These are phyloP conservation scores for Parachaetomium inaequale DNA, from an alignment of 495 filamentous ascomycete genomes.

Conservation along the genomic window DNA sequence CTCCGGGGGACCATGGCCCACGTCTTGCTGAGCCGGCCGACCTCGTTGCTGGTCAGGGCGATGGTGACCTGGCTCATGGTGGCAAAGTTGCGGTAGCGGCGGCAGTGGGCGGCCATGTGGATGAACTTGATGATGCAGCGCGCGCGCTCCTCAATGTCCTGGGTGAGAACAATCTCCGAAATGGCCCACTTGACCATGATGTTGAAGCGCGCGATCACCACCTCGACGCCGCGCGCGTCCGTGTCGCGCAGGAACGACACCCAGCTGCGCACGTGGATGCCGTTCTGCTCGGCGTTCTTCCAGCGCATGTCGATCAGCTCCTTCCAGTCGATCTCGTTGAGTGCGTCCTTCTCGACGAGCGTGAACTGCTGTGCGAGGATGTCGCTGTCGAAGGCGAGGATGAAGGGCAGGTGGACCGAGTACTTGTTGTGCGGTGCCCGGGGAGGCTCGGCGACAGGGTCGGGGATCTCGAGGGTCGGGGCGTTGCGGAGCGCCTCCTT, in stretches of 20 bases:
- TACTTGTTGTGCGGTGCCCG: slow-evolving; percentile 24
- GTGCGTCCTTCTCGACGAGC: slow-evolving; percentile 89
- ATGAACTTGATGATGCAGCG: slow-evolving; percentile 85
- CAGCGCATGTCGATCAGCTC: slow-evolving; percentile 93
- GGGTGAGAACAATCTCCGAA: slow-evolving; percentile 85
- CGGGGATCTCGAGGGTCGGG: slow-evolving; percentile 30
- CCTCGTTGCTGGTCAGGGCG: slow-evolving; percentile 80
- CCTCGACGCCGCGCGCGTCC: slow-evolving; percentile 81
- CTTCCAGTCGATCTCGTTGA: slow-evolving; percentile 96
- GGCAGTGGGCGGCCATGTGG: slow-evolving; percentile 82
- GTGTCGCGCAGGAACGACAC: slow-evolving; percentile 84
- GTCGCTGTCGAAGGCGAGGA: slow-evolving; percentile 86
- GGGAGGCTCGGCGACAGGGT: slow-evolving; percentile 20
- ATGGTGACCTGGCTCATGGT: slow-evolving; percentile 95
- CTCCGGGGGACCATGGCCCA: slow-evolving; percentile 72
- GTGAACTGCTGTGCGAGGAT: slow-evolving; percentile 91
- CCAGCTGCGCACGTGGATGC: slow-evolving; percentile 69
- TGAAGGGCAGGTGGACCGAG: slow-evolving; percentile 76
- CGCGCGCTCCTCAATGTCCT: slow-evolving; percentile 75
- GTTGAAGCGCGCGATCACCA: slow-evolving; percentile 96
- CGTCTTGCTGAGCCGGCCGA: slow-evolving; percentile 69
- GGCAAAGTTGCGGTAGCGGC: slow-evolving; percentile 87
- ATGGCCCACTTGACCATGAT: slow-evolving; percentile 96
- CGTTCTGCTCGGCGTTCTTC: slow-evolving; percentile 62
- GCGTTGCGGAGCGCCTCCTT: slow-evolving; percentile 40